Conservation (phyloP, 495 filamentous ascomycete genomes). For the Lentithecium fluviatile region DNA sequence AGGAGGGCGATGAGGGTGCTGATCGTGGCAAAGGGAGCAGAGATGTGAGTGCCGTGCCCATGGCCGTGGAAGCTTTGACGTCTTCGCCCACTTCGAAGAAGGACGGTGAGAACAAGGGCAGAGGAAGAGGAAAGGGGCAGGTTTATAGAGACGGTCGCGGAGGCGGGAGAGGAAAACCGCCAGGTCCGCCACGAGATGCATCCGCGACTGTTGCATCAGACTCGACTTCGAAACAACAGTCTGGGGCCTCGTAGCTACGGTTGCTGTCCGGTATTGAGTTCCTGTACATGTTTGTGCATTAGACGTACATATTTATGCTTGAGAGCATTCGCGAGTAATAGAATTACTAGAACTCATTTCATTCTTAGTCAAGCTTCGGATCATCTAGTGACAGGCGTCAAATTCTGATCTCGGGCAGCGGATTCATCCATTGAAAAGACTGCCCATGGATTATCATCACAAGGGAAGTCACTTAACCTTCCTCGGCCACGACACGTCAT, state of each 20-base stretch:
- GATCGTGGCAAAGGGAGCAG: conserved; percentile 19
- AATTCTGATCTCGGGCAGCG: no score
- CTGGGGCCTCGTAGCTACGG: not conserved
- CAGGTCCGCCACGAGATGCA: conserved; percentile 9
- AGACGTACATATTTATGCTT: conserved; percentile 8
- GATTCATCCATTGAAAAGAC: no score
- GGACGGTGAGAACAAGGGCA: conserved; percentile 6
- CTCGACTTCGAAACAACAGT: not conserved
- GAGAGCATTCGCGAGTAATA: no score
- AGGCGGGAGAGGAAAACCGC: conserved; percentile 17
- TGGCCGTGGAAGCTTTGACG: conserved; percentile 5
- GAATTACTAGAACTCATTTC: no score
- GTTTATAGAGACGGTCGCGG: conserved; percentile 14
- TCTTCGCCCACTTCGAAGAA: conserved; percentile 3
- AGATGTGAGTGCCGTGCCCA: conserved; percentile 2
- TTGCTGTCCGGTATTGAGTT: not conserved
- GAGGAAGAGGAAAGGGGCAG: conserved; percentile 4
- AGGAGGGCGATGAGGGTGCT: conserved; percentile 16
- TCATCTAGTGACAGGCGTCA: no score
- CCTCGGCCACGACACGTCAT: not conserved
- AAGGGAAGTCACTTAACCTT: not conserved
- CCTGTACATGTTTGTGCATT: conserved; percentile 10
- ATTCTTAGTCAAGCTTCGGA: no score
- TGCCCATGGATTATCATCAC: no score
- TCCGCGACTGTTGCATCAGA: not conserved